Conservation (phyloP, 2,329 filamentous ascomycete species). For the Pseudogymnoascus verrucosus region DNA sequence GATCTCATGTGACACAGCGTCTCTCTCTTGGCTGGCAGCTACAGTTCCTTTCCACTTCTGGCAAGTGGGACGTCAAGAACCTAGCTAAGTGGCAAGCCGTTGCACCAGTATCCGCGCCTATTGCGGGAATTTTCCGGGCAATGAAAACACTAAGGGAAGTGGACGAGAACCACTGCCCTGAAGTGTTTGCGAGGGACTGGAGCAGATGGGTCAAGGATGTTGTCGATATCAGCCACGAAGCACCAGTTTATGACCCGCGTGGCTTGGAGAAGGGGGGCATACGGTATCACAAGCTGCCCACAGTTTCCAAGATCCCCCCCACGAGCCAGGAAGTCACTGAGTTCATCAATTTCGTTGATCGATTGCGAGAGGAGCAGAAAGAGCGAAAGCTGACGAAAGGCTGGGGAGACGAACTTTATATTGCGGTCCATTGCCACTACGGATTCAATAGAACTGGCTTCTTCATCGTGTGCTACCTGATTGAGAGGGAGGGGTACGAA, state of each 20-base stretch:
- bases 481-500: constrained; percentile 65
- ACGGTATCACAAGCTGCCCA: constrained; percentile 79
- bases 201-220: constrained; percentile 62
- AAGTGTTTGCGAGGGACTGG: constrained; percentile 62
- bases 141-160: constrained; percentile 91
- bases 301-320: constrained; percentile 84
- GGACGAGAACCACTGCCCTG: constrained; percentile 73
- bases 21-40: constrained; percentile 86
- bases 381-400: constrained; percentile 34
- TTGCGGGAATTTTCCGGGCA: constrained; percentile 73
- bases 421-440: constrained; percentile 92
- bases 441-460: constrained; percentile 93
- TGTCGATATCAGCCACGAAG: constrained; percentile 85
- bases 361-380: constrained; percentile 48
- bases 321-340: constrained; percentile 42
- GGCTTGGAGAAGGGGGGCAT: constrained; percentile 59
- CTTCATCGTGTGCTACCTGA: constrained; percentile 83
- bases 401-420: constrained; percentile 38
- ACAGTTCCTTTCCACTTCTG: constrained; percentile 76
- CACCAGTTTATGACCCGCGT: constrained; percentile 77
- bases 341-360: constrained; percentile 51
- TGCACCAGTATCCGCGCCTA: constrained; percentile 66
- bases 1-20: constrained; percentile 64
- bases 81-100: constrained; percentile 84
- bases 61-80: constrained; percentile 98